Conservation (phyloP, 176 grass and related monocot genomes). For the Juncus inflexus region DNA sequence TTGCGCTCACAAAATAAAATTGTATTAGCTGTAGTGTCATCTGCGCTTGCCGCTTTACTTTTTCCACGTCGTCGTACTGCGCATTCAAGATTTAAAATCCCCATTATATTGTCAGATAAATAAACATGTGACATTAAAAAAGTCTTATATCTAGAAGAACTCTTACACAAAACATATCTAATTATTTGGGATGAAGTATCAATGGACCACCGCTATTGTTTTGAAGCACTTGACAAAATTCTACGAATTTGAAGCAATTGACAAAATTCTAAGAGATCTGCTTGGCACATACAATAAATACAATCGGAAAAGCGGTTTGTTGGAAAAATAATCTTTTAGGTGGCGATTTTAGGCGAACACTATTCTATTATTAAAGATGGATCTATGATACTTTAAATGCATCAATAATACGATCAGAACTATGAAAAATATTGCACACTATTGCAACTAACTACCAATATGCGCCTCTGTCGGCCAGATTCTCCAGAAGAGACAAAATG, state of each 20-base stretch:
- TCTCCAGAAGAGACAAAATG: too few relatives aligned
- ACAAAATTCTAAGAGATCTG: slow-evolving; percentile 14
- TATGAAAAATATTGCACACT: not conserved
- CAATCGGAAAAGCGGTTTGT: not conserved
- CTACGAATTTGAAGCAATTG: not conserved
- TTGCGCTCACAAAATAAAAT: slow-evolving; percentile 10
- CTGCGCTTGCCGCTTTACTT: slow-evolving; percentile 5
- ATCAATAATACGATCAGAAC: not conserved
- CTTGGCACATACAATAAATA: not conserved
- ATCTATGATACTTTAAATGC: not conserved
- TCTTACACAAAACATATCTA: not conserved
- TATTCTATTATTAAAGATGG: not conserved
- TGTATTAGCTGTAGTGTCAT: slow-evolving; percentile 22
- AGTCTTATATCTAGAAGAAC: too few relatives aligned
- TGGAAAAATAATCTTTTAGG: not conserved
- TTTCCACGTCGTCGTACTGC: slow-evolving; percentile 17
- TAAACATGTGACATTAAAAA: slow-evolving; percentile 14
- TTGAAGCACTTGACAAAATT: not conserved
- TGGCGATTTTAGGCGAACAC: not conserved
- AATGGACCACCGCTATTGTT: too few relatives aligned
- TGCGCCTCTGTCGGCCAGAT: not conserved
- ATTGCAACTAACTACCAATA: not conserved
- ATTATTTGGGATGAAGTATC: too few relatives aligned
- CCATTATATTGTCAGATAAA: slow-evolving; percentile 15
- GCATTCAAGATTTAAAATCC: slow-evolving; percentile 31